These are phyloP conservation scores for Carnegiea gigantea DNA, from an alignment of 179 eudicot genomes.

Conservation along the genomic window DNA sequence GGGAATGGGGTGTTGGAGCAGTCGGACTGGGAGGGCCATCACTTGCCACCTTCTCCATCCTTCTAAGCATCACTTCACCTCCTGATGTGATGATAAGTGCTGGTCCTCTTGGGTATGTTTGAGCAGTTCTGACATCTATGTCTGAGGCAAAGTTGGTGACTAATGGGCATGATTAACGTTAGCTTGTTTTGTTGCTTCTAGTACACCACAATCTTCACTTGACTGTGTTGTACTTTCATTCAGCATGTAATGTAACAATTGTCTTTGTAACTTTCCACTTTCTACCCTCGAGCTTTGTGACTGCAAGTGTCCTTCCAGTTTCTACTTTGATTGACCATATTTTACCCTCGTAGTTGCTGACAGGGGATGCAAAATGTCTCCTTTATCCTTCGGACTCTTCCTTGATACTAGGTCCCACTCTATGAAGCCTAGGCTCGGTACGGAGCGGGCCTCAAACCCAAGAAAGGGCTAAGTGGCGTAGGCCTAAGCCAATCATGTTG, in stretches of 20 bases:
- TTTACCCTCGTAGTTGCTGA: not conserved
- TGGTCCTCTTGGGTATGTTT: too few species aligned
- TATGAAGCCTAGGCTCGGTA: not conserved
- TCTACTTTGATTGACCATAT: not conserved
- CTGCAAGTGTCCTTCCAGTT: too few species aligned
- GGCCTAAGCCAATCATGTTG: not conserved
- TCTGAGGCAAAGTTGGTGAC: too few species aligned
- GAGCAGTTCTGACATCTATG: too few species aligned
- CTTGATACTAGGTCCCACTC: not conserved
- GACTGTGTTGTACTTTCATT: not conserved
- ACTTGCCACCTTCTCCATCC: too few species aligned
- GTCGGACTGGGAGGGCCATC: too few species aligned
- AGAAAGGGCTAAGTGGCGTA: not conserved
- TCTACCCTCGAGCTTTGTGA: too few species aligned
- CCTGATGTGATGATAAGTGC: too few species aligned
- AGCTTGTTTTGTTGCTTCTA: not conserved
- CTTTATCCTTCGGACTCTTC: not conserved
- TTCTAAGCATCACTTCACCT: too few species aligned
- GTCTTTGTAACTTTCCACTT: not conserved
- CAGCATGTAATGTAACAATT: not conserved
- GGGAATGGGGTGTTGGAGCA: too few species aligned
- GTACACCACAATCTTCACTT: not conserved
- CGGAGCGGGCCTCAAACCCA: not conserved
- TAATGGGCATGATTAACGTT: too few species aligned
- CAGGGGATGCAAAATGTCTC: not conserved